A percentile compares a stretch with the other conserved stretches of the same genome.
phyloP scores from a whole-genome alignment of 2,329 filamentous ascomycete species.

The Fusarium redolens region DNA sequence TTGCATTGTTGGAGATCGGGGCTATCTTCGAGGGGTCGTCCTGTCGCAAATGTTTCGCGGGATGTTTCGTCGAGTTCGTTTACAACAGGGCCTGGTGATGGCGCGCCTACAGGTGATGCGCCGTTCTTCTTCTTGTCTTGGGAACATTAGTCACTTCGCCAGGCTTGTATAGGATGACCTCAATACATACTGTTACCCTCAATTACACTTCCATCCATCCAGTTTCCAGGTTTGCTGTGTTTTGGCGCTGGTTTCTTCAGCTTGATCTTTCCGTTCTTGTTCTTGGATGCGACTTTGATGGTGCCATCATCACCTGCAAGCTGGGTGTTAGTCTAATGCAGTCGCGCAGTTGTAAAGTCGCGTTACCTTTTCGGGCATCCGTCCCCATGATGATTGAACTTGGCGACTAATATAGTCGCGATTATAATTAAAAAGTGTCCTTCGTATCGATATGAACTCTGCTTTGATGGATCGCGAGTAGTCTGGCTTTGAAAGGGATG shows the following conservation, averaged over 20 bases:
- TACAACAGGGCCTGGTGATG: slow-evolving; percentile 67
- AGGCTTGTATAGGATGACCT: background rate
- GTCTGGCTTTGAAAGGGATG: slow-evolving; percentile 9
- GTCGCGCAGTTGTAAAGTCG: slow-evolving; percentile 20
- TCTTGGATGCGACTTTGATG: slow-evolving; percentile 72
- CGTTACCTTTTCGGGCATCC: slow-evolving; percentile 48
- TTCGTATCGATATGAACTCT: background rate
- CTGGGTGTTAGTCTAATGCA: slow-evolving; percentile 30
- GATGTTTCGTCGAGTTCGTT: slow-evolving; percentile 80
- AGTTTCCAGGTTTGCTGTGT: slow-evolving; percentile 75
- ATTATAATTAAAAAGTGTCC: background rate
- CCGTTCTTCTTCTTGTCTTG: slow-evolving; percentile 67
- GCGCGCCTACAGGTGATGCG: slow-evolving; percentile 55
- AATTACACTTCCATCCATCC: slow-evolving; percentile 73
- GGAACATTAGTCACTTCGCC: slow-evolving; percentile 11
- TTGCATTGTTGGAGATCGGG: slow-evolving; percentile 88
- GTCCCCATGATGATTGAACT: slow-evolving; percentile 34
- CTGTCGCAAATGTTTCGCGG: slow-evolving; percentile 82
- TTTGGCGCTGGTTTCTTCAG: slow-evolving; percentile 73
- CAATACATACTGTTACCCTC: slow-evolving; percentile 67
- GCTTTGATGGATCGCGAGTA: slow-evolving; percentile 13
- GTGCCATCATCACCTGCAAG: slow-evolving; percentile 65
- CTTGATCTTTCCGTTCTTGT: slow-evolving; percentile 67
- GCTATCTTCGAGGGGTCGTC: slow-evolving; percentile 82
- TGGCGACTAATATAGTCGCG: background rate